These are phyloP conservation scores for Mycena maculata DNA, from an alignment of 768 basidiomycete genomes.

Conservation along the genomic window DNA sequence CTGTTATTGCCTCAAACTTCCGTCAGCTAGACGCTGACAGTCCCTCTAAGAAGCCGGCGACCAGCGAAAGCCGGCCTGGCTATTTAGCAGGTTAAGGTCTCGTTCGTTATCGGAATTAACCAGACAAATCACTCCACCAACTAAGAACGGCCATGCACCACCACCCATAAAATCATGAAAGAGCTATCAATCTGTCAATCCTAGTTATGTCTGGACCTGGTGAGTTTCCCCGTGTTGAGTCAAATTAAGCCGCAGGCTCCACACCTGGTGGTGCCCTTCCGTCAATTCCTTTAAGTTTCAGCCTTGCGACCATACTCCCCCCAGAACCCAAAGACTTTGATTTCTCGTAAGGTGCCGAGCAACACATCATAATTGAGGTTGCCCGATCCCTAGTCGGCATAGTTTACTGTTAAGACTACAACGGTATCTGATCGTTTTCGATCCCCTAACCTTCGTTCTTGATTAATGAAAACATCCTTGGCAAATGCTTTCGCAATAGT, in stretches of 20 bases:
- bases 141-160: constrained; percentile 92
- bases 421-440: no score
- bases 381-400: no score
- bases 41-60: constrained; percentile 87
- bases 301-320: constrained; percentile 77
- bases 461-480: no score
- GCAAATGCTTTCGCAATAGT: no score
- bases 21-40: constrained; percentile 83
- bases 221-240: constrained; percentile 87
- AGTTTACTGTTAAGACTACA: no score
- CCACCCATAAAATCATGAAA: constrained; percentile 89
- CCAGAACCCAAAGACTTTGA: constrained; percentile 91
- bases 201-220: constrained; percentile 83
- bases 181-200: constrained; percentile 87
- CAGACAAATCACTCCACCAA: constrained; percentile 96
- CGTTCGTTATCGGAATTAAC: constrained; percentile 96
- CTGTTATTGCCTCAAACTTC: constrained; percentile 93
- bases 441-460: no score
- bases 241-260: constrained; percentile 89
- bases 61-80: constrained; percentile 81
- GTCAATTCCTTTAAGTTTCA: constrained; percentile 75
- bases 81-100: constrained; percentile 96
- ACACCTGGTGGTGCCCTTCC: constrained; percentile 67
- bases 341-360: constrained; percentile 90
- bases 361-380: no score